Percentiles rank a stretch among this genome's conserved stretches.
These are phyloP conservation scores for Setaria italica DNA, from an alignment of 202 grass and related monocot species.

Conservation along the genomic window DNA sequence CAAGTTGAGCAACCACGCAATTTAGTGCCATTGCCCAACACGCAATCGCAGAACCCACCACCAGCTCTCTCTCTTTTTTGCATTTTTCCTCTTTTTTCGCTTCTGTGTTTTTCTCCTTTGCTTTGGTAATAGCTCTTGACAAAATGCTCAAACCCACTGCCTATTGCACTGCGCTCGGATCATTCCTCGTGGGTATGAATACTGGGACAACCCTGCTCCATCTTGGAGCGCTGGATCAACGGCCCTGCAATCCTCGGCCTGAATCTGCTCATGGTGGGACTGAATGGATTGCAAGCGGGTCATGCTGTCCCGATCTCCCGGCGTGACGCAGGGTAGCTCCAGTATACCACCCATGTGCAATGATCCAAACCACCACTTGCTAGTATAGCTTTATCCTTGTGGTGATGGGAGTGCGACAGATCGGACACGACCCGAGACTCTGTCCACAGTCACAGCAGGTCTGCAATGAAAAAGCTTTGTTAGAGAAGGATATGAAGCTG, in stretches of 20 bases:
- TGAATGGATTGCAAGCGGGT: neutral
- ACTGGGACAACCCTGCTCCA: slow-evolving; percentile 30
- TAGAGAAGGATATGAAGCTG: slow-evolving; percentile 41
- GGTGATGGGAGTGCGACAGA: slow-evolving; percentile 70
- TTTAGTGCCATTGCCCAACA: neutral
- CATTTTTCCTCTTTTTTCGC: neutral
- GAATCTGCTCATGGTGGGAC: neutral
- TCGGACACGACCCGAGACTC: slow-evolving; percentile 71
- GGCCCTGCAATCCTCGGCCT: neutral
- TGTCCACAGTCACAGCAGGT: slow-evolving; percentile 78
- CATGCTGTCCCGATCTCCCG: slow-evolving; percentile 8
- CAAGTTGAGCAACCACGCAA: neutral
- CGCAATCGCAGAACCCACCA: slow-evolving; percentile 4
- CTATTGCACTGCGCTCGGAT: slow-evolving; percentile 20
- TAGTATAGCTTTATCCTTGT: slow-evolving; percentile 94
- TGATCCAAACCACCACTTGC: slow-evolving; percentile 54
- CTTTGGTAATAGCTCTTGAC: neutral
- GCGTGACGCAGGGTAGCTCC: slow-evolving; percentile 26
- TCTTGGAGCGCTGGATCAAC: slow-evolving; percentile 27
- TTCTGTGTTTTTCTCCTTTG: slow-evolving; percentile 12
- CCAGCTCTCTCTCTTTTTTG: neutral
- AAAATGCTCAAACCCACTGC: slow-evolving; percentile 5
- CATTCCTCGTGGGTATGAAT: slow-evolving; percentile 43
- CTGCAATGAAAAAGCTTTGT: slow-evolving; percentile 58
- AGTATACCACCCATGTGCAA: slow-evolving; percentile 43